Evolutionary conservation across 2,329 filamentous ascomycete genomes (phyloP), one percentile per base, ranked within the genome.

Genomic region (Parastagonospora nodorum): DNA sequence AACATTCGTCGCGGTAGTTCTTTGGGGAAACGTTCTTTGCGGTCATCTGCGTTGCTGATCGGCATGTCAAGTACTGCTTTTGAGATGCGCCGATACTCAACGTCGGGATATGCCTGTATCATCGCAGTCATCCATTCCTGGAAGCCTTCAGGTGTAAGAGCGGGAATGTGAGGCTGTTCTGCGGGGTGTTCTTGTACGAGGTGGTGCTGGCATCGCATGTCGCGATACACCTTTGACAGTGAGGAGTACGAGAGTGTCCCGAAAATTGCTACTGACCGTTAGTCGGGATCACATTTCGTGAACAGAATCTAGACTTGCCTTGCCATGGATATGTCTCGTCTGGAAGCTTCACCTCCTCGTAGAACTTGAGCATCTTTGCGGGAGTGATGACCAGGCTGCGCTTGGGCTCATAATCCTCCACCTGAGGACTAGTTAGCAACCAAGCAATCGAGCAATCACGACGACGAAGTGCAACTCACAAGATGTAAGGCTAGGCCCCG

Each of bases 1-100:
- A 96, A 83, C 3, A 94, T 78, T 44, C 88, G 82, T 35, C 90
- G 80, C 1, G 89, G 87, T 2, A 96, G 80, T 60, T 92, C 87
- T 57, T 90, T 91, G 0, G 91, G 92, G 47, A 95, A 87, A 2
- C 88, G 80, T 71, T 92, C 89, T 9, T 82, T 84, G 56, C 80
- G 83, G 41, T 88, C 82, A 47, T 81, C 78, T 0, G 85, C 80
- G 47, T 87, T 84, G 62, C 71, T 85, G 61, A 95, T 88, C 0
- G 90, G 88, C 72, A 92, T 84, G 38, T 87, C 82, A 3, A 84
- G 72, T 3, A 92, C 83, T 16, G 90, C 84, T 50, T 82, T 85
- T 37, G 84, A 79, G 4, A 96, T 77, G 8, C 92, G 84, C 36
- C 82, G 80, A 50, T 85, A 87, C 71, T 96, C 91, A 40, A 84